A percentile compares a stretch with the other conserved stretches of the same genome.
phyloP scores from a whole-genome alignment of 768 basidiomycete genomes.

The Naganishia vishniacii region DNA sequence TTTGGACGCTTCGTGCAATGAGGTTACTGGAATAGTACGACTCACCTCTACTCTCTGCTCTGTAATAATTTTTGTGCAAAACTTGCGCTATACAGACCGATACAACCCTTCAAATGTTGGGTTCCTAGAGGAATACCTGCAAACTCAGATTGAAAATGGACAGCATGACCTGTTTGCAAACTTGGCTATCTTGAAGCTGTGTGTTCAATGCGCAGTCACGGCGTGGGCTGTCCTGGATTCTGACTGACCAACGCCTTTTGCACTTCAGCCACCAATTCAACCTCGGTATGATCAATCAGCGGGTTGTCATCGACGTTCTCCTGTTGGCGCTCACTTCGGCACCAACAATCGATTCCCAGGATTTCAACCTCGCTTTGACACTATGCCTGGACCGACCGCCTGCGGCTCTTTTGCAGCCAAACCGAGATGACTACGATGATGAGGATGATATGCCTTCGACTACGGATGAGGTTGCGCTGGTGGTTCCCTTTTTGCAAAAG shows the following conservation, averaged over 20 bases:
- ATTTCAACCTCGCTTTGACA: constrained; percentile 90
- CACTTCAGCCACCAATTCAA: constrained; percentile 80
- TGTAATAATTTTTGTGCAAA: too few species aligned
- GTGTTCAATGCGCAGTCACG: background rate
- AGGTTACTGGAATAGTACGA: too few species aligned
- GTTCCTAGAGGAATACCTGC: constrained; percentile 93
- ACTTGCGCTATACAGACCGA: constrained; percentile 65
- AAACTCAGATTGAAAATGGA: constrained; percentile 81
- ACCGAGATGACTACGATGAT: constrained; percentile 22
- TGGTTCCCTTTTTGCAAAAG: constrained; percentile 21
- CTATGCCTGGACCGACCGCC: constrained; percentile 50
- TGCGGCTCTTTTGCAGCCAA: constrained; percentile 16
- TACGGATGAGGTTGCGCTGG: constrained; percentile 23
- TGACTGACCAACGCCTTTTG: too few species aligned
- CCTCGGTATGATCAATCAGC: constrained; percentile 82
- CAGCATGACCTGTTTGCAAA: constrained; percentile 95
- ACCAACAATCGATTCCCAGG: constrained; percentile 59
- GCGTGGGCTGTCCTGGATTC: too few species aligned
- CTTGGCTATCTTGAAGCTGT: constrained; percentile 90
- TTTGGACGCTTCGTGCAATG: constrained; percentile 2
- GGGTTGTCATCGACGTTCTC: constrained; percentile 89
- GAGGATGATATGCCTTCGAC: constrained; percentile 21
- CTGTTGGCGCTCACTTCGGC: constrained; percentile 79
- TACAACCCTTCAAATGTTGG: constrained; percentile 93
- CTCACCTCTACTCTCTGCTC: too few species aligned